Conservation (phyloP, 2,329 filamentous ascomycete species). For the Cladosporium cucumerinum region DNA sequence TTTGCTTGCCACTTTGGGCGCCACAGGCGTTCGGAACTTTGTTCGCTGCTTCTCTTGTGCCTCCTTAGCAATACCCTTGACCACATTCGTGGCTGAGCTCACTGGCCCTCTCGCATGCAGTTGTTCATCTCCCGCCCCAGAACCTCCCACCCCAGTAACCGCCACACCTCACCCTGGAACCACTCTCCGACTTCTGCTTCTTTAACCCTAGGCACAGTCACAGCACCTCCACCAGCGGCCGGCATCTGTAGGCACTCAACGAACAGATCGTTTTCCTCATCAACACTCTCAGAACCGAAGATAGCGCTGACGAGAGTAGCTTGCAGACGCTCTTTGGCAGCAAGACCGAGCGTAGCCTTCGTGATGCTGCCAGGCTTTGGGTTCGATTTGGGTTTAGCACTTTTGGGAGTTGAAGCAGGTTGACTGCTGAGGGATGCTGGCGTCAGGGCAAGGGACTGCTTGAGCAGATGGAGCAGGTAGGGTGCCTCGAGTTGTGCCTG, state of each 20-base stretch:
- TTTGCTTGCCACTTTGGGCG: not conserved
- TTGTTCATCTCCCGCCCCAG: conserved; percentile 7
- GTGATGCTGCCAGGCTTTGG: conserved; percentile 27
- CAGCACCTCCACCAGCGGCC: conserved; percentile 21
- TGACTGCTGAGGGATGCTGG: conserved; percentile 33
- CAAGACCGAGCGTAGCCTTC: conserved; percentile 34
- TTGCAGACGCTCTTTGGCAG: conserved; percentile 44
- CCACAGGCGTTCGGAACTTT: not conserved
- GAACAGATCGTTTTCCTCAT: conserved; percentile 38
- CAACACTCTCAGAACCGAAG: conserved; percentile 36
- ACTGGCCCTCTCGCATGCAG: not conserved
- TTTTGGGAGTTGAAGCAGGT: conserved; percentile 16
- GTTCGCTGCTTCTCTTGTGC: not conserved
- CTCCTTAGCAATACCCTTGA: not conserved
- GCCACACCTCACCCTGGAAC: conserved; percentile 57
- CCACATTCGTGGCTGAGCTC: not conserved
- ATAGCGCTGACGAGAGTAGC: conserved; percentile 44
- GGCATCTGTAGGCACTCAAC: conserved; percentile 43
- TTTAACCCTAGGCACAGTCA: conserved; percentile 36
- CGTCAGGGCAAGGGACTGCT: conserved; percentile 39
- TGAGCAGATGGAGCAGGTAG: conserved; percentile 41
- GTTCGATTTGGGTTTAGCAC: conserved; percentile 27
- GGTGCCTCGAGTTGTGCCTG: conserved; percentile 38
- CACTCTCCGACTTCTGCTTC: conserved; percentile 47
- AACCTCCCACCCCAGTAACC: conserved; percentile 55